Percentiles rank a stretch among this genome's conserved stretches.
phyloP scores from a whole-genome alignment of 306 rosid species.

The Citrullus mucosospermus region DNA sequence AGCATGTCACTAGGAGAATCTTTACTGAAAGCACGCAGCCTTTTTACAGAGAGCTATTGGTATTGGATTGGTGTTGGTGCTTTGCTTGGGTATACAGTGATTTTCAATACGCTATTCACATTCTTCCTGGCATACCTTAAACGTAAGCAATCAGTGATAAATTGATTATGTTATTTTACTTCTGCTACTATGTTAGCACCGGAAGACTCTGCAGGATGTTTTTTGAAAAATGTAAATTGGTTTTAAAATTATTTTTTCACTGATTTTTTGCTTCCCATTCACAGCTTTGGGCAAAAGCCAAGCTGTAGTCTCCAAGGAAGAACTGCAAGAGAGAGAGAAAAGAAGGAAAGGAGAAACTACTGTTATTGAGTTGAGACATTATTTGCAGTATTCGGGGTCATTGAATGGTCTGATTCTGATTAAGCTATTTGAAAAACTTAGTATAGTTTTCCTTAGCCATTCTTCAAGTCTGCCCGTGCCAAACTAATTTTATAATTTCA shows the following conservation, averaged over 20 bases:
- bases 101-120: constrained; percentile 75
- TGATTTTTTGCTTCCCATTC: background rate
- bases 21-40: constrained; percentile 49
- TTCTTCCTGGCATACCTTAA: constrained; percentile 79
- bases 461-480: background rate
- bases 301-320: constrained; percentile 84
- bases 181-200: constrained; percentile 10
- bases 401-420: constrained; percentile 41
- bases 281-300: constrained; percentile 81
- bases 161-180: constrained; percentile 9
- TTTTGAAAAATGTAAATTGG: background rate
- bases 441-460: background rate
- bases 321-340: constrained; percentile 69
- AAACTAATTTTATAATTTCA: background rate
- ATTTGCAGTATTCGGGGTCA: constrained; percentile 73
- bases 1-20: constrained; percentile 53
- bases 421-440: constrained; percentile 3
- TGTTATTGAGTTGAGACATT: constrained; percentile 77
- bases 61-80: constrained; percentile 99
- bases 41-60: constrained; percentile 82
- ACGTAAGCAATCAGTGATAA: constrained; percentile 48
- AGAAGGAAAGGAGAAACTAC: constrained; percentile 73
- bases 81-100: constrained; percentile 79
- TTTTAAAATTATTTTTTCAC: background rate
- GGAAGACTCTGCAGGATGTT: background rate